These are phyloP conservation scores for Pseudogymnoascus sp. DNA, from an alignment of 2,329 filamentous ascomycete genomes.

Conservation along the genomic window DNA sequence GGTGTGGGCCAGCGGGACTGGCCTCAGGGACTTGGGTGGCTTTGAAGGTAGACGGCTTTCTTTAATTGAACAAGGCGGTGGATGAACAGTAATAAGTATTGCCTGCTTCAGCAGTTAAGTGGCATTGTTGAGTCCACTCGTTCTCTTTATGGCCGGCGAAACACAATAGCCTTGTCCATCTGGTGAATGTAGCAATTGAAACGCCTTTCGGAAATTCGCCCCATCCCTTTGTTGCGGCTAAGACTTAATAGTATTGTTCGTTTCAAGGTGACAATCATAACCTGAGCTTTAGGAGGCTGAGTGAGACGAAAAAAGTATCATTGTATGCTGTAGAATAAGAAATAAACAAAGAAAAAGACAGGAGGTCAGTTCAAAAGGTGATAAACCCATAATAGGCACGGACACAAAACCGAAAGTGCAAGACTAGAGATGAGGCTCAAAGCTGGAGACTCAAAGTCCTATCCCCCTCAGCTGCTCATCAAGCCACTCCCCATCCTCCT, in stretches of 20 bases:
- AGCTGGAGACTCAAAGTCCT: neutral
- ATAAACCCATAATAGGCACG: neutral
- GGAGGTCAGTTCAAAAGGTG: neutral
- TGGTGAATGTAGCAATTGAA: neutral
- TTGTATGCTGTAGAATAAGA: neutral
- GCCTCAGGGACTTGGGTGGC: neutral
- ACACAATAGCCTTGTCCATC: neutral
- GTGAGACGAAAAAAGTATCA: neutral
- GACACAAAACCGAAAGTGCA: neutral
- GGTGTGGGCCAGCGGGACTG: neutral
- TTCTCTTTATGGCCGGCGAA: neutral
- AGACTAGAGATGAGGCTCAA: neutral
- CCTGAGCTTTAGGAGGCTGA: neutral
- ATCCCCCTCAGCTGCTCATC: conserved; percentile 52
- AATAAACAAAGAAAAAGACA: neutral
- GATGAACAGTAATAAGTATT: neutral
- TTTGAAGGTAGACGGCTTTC: neutral
- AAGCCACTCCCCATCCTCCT: conserved; percentile 64
- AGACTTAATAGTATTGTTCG: neutral
- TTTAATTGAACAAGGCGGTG: neutral
- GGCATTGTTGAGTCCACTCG: neutral
- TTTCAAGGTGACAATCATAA: neutral
- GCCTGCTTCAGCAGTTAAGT: neutral
- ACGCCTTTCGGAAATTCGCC: neutral
- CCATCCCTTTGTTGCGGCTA: neutral